phyloP scores from a whole-genome alignment of 2,329 filamentous ascomycete species.

The Alternaria ventricosa region DNA sequence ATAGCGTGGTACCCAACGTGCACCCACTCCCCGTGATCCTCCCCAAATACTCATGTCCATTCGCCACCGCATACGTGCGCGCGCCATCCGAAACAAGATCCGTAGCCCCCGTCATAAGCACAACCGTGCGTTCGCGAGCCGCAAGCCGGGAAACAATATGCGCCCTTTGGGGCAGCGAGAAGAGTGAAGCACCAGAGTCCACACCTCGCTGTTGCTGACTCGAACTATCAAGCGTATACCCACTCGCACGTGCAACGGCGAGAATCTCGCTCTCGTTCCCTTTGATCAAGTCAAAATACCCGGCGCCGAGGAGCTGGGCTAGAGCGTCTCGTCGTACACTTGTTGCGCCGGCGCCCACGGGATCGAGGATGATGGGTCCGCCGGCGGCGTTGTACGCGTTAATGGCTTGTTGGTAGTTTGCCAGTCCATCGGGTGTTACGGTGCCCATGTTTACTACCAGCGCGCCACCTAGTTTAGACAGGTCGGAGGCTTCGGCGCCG shows the following conservation, averaged over 20 bases:
- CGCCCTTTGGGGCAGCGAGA: constrained; percentile 63
- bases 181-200: constrained; percentile 70
- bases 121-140: constrained; percentile 69
- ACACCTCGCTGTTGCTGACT: constrained; percentile 82
- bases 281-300: constrained; percentile 88
- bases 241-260: constrained; percentile 63
- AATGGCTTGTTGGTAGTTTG: constrained; percentile 76
- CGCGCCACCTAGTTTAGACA: constrained; percentile 77
- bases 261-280: constrained; percentile 91
- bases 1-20: constrained; percentile 81
- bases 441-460: constrained; percentile 97
- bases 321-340: constrained; percentile 73
- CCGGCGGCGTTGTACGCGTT: constrained; percentile 79
- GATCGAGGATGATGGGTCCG: constrained; percentile 82
- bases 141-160: constrained; percentile 71
- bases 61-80: constrained; percentile 71
- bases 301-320: constrained; percentile 71
- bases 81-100: constrained; percentile 81
- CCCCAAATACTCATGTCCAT: constrained; percentile 76
- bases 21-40: constrained; percentile 79
- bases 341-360: constrained; percentile 89
- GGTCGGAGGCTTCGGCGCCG: constrained; percentile 78
- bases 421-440: constrained; percentile 74
- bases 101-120: constrained; percentile 80
- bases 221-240: constrained; percentile 53